Evolutionary conservation across 306 rosid species (phyloP).

Genomic region (Adenanthera pavonina): DNA sequence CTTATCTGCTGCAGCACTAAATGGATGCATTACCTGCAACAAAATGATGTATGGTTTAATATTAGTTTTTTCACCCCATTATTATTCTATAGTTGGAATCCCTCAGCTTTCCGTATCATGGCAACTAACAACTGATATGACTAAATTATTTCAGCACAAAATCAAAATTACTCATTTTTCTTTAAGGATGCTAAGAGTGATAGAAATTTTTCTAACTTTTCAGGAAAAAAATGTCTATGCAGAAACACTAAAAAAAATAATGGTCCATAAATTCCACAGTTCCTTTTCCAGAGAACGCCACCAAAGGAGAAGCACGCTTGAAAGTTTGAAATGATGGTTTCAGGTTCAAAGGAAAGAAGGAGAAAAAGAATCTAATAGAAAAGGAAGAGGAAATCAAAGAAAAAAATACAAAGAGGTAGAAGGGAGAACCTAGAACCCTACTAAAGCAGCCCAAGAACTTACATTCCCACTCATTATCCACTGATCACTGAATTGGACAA

Average conservation of each 20-base stretch:
- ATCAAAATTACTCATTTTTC: neutral
- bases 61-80: neutral
- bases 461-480: neutral
- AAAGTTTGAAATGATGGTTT: neutral
- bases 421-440: neutral
- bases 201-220: neutral
- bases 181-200: neutral
- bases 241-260: neutral
- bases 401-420: neutral
- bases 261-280: neutral
- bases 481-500: constrained; percentile 2
- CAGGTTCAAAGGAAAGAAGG: neutral
- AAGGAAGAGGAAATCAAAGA: neutral
- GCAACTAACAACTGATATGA: neutral
- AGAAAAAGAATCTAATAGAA: neutral
- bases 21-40: constrained; percentile 82
- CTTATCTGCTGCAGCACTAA: constrained; percentile 74
- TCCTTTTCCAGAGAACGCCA: neutral
- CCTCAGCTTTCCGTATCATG: neutral
- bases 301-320: neutral
- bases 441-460: neutral
- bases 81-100: neutral
- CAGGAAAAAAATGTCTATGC: neutral
- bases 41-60: neutral
- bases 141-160: neutral